Conservation (phyloP, 2,329 filamentous ascomycete genomes). For the Penicillium frequentans region DNA sequence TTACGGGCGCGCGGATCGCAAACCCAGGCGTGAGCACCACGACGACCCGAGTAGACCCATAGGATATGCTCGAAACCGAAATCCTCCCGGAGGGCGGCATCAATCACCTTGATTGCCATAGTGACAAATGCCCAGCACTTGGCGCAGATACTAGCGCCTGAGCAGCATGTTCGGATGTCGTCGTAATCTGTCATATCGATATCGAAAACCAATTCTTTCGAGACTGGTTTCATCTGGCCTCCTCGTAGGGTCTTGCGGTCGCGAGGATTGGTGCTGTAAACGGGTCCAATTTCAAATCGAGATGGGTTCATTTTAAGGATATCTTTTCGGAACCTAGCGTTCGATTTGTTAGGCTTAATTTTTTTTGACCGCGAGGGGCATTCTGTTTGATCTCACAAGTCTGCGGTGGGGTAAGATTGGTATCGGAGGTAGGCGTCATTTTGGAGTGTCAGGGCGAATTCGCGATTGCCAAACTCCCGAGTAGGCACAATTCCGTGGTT, state of each 20-base stretch:
- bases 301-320: conserved; percentile 84
- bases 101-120: conserved; percentile 94
- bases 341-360: conserved; percentile 19
- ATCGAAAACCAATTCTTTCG: conserved; percentile 97
- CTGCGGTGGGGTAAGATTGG: conserved; percentile 71
- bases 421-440: conserved; percentile 93
- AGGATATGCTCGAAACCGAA: conserved; percentile 96
- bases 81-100: conserved; percentile 82
- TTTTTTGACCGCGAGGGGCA: not conserved
- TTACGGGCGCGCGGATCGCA: conserved; percentile 83
- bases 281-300: conserved; percentile 97
- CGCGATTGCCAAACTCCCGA: conserved; percentile 86
- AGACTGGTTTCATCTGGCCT: conserved; percentile 77
- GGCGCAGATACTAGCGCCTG: conserved; percentile 86
- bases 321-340: conserved; percentile 77
- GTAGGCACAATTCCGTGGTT: conserved; percentile 87
- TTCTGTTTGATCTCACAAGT: conserved; percentile 49
- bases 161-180: conserved; percentile 91
- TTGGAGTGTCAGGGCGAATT: conserved; percentile 93
- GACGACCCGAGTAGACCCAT: conserved; percentile 97
- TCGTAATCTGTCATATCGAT: conserved; percentile 99
- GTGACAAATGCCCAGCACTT: conserved; percentile 98
- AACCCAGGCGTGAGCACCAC: conserved; percentile 97
- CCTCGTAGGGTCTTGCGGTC: conserved; percentile 84
- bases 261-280: conserved; percentile 90